These are phyloP conservation scores for Panicum hallii DNA, from an alignment of 202 grass and related monocot genomes.

Conservation along the genomic window DNA sequence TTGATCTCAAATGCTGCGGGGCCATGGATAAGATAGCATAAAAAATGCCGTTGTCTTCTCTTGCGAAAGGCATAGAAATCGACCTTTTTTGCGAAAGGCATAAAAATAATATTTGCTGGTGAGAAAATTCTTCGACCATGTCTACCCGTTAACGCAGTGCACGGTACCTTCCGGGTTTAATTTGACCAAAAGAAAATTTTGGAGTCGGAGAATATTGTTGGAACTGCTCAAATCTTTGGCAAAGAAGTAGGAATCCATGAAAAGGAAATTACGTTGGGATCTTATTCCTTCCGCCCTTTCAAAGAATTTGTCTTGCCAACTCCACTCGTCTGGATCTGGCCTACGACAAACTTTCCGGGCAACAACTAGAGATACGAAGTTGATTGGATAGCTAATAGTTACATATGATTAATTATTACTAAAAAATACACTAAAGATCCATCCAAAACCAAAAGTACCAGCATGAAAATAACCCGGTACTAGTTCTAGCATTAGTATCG, in stretches of 20 bases:
- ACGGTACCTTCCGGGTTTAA: neutral
- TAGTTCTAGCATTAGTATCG: too few relatives aligned
- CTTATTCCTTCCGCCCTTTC: constrained; percentile 31
- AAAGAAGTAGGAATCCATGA: constrained; percentile 27
- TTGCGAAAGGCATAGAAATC: neutral
- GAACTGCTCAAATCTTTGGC: neutral
- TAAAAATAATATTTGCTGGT: neutral
- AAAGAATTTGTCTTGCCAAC: neutral
- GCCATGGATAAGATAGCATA: neutral
- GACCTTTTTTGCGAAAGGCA: too few relatives aligned
- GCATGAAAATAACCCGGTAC: too few relatives aligned
- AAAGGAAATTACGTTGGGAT: constrained; percentile 24
- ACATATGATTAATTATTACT: too few relatives aligned
- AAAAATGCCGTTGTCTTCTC: too few relatives aligned
- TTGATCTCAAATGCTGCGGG: neutral
- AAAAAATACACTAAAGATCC: too few relatives aligned
- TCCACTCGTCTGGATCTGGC: neutral
- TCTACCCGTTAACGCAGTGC: neutral
- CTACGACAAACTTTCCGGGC: neutral
- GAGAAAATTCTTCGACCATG: neutral
- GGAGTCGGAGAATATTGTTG: neutral
- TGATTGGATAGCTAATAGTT: neutral
- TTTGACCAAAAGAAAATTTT: constrained; percentile 39
- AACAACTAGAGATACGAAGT: neutral
- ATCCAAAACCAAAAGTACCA: too few relatives aligned